Conservation (phyloP, 2,329 filamentous ascomycete species). For the Fusarium dimerum region DNA sequence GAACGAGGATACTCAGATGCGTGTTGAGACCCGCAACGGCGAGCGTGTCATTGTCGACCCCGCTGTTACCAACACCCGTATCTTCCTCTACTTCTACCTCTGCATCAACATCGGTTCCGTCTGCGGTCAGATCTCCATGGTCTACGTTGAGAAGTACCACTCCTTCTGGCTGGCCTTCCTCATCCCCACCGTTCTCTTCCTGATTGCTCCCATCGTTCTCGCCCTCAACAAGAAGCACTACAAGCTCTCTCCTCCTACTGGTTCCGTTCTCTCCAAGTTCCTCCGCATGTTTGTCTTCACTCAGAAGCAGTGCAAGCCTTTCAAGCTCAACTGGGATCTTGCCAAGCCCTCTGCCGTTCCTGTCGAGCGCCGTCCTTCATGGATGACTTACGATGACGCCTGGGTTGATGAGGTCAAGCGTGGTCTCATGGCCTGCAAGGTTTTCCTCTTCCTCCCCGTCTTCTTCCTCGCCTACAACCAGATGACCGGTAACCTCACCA, state of each 20-base stretch:
- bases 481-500: slow-evolving; percentile 61
- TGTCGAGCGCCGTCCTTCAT: slow-evolving; percentile 56
- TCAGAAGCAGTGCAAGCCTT: slow-evolving; percentile 65
- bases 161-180: slow-evolving; percentile 75
- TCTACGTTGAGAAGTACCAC: slow-evolving; percentile 74
- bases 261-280: slow-evolving; percentile 71
- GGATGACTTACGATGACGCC: slow-evolving; percentile 82
- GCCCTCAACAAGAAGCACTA: slow-evolving; percentile 63
- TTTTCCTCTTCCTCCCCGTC: slow-evolving; percentile 71
- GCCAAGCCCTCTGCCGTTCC: slow-evolving; percentile 68
- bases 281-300: slow-evolving; percentile 60
- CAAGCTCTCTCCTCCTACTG: slow-evolving; percentile 64
- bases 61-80: slow-evolving; percentile 65
- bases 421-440: slow-evolving; percentile 68
- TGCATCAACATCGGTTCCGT: slow-evolving; percentile 67
- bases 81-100: slow-evolving; percentile 64
- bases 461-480: slow-evolving; percentile 62
- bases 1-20: slow-evolving; percentile 59
- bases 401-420: slow-evolving; percentile 80
- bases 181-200: slow-evolving; percentile 67
- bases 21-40: slow-evolving; percentile 57
- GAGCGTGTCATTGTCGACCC: slow-evolving; percentile 72
- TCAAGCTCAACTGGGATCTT: slow-evolving; percentile 66
- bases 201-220: slow-evolving; percentile 62
- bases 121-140: slow-evolving; percentile 60